Percentiles rank a stretch among this genome's conserved stretches.
Conservation (phyloP, 2,329 filamentous ascomycete species). For the Colletotrichum sp. region DNA sequence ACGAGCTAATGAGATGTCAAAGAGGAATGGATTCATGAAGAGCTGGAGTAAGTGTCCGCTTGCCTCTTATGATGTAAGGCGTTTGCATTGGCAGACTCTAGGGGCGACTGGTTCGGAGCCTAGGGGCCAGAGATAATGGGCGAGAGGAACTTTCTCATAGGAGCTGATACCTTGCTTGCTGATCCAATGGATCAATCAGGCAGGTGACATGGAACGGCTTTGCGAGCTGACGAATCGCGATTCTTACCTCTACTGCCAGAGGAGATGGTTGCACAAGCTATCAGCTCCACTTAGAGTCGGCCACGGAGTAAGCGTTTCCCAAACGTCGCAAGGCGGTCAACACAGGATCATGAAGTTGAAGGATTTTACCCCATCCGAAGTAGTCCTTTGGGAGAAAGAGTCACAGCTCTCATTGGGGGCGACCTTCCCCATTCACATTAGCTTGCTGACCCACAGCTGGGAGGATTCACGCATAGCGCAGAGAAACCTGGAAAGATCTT, state of each 20-base stretch:
- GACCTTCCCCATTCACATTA: conserved; percentile 16
- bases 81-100: not conserved
- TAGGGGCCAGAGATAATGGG: not conserved
- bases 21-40: not conserved
- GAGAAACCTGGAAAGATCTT: not conserved
- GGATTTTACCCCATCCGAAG: not conserved
- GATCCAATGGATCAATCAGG: not conserved
- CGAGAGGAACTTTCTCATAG: not conserved
- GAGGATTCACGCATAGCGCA: not conserved
- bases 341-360: not conserved
- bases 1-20: too few relatives aligned
- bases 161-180: not conserved
- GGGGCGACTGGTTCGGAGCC: not conserved
- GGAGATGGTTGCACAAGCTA: not conserved
- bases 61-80: not conserved
- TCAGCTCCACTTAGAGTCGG: not conserved
- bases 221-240: not conserved
- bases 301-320: not conserved
- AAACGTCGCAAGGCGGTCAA: not conserved
- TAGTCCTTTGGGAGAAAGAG: not conserved
- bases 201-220: conserved; percentile 1
- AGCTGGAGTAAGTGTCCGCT: not conserved
- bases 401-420: not conserved
- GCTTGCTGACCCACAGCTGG: not conserved
- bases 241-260: not conserved